Percentiles rank a stretch among this genome's conserved stretches.
phyloP scores from a whole-genome alignment of 306 rosid genomes.

The Lotus japonicus region DNA sequence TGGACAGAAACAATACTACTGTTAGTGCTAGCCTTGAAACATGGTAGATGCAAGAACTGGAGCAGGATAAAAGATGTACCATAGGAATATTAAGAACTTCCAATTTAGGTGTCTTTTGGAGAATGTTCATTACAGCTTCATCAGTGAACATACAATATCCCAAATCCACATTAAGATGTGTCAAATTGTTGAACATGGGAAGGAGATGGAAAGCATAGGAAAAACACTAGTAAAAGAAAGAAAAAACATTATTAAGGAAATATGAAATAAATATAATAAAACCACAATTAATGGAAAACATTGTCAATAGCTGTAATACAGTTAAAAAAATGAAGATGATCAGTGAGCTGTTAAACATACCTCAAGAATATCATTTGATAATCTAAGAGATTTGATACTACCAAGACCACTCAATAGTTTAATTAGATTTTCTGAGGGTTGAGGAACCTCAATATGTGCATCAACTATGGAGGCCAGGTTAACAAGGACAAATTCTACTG shows the following conservation, averaged over 20 bases:
- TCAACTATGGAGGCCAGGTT: conserved; percentile 6
- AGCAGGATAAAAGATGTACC: neutral
- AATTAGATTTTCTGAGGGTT: too few species aligned
- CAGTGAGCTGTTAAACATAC: neutral
- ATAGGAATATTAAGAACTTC: neutral
- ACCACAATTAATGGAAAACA: neutral
- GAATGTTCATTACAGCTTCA: conserved; percentile 15
- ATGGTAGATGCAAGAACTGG: neutral
- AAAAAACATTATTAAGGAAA: neutral
- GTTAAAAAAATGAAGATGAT: neutral
- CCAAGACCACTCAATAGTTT: conserved; percentile 8
- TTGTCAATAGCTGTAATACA: neutral
- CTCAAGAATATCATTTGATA: conserved; percentile 4
- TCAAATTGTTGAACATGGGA: conserved; percentile 16
- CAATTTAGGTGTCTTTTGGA: conserved; percentile 14
- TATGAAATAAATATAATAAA: neutral
- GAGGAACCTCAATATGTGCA: too few species aligned
- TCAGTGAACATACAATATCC: neutral
- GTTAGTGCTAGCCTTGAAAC: neutral
- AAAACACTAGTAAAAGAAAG: neutral
- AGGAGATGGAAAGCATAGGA: neutral
- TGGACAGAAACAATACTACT: neutral
- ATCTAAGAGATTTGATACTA: neutral
- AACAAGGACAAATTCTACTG: neutral
- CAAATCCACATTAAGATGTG: neutral